A percentile compares a stretch with the other conserved stretches of the same genome.
These are phyloP conservation scores for Trifolium repens DNA, from an alignment of 306 rosid species.

Conservation along the genomic window DNA sequence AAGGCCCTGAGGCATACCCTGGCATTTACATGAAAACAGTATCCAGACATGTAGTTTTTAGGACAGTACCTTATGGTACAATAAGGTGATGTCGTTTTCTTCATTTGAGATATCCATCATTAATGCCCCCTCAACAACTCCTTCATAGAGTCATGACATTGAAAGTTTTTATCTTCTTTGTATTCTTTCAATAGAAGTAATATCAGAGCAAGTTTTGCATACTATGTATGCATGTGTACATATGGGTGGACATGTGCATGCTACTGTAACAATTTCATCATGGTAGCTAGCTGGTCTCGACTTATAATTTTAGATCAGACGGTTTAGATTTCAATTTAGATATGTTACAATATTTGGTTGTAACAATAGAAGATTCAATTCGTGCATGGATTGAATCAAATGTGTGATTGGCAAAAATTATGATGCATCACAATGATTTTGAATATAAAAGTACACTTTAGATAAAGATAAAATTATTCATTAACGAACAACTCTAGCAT, in stretches of 20 bases:
- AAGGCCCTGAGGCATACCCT: conserved; percentile 30
- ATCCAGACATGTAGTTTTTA: conserved; percentile 36
- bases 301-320: no score
- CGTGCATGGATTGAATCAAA: no score
- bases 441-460: no score
- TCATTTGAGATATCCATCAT: conserved; percentile 37
- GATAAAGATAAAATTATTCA: no score
- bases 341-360: no score
- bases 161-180: neutral
- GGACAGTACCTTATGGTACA: conserved; percentile 45
- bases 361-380: no score
- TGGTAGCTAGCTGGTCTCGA: no score
- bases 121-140: conserved; percentile 30
- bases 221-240: neutral
- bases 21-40: conserved; percentile 46
- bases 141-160: neutral
- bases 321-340: no score
- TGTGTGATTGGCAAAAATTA: no score
- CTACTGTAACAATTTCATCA: no score
- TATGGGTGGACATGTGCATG: neutral
- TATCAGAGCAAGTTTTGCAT: neutral
- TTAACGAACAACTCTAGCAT: no score
- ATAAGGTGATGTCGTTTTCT: conserved; percentile 7
- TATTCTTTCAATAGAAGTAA: neutral
- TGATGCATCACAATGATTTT: no score